Conservation (phyloP, 441 rosid species). For the Gossypium davidsonii region DNA sequence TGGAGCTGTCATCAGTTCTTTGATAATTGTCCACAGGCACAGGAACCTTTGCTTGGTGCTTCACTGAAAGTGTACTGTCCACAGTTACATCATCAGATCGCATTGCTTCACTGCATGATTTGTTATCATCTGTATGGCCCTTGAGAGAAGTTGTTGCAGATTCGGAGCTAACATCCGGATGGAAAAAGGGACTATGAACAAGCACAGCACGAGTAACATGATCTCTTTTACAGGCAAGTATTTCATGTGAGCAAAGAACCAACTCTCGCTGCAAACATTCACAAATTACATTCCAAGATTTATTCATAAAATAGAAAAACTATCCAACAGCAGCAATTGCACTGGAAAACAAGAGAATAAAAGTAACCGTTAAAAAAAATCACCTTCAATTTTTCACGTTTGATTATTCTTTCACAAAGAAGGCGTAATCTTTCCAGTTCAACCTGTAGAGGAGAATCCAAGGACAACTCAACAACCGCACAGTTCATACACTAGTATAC, state of each 20-base stretch:
- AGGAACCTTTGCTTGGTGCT: constrained; percentile 49
- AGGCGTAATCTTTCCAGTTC: constrained; percentile 91
- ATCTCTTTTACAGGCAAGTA: constrained; percentile 74
- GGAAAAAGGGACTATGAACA: constrained; percentile 45
- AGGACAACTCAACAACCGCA: not conserved
- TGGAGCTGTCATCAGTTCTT: constrained; percentile 71
- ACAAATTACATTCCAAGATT: not conserved
- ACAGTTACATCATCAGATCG: constrained; percentile 88
- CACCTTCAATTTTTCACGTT: constrained; percentile 96
- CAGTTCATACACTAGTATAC: not conserved
- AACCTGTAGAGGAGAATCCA: constrained; percentile 43
- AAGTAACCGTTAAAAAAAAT: not conserved
- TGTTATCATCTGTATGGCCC: constrained; percentile 51
- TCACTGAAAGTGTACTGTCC: constrained; percentile 65
- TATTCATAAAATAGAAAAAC: not conserved
- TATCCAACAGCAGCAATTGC: not conserved
- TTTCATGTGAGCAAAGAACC: constrained; percentile 66
- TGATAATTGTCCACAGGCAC: constrained; percentile 47
- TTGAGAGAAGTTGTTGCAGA: constrained; percentile 90
- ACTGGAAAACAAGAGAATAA: not conserved
- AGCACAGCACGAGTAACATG: constrained; percentile 48
- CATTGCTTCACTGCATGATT: constrained; percentile 65
- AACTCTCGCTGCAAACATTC: constrained; percentile 68
- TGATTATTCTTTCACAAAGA: constrained; percentile 90
- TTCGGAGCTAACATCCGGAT: constrained; percentile 71